Conservation (phyloP, 2,329 filamentous ascomycete species). For the Septoria linicola region DNA sequence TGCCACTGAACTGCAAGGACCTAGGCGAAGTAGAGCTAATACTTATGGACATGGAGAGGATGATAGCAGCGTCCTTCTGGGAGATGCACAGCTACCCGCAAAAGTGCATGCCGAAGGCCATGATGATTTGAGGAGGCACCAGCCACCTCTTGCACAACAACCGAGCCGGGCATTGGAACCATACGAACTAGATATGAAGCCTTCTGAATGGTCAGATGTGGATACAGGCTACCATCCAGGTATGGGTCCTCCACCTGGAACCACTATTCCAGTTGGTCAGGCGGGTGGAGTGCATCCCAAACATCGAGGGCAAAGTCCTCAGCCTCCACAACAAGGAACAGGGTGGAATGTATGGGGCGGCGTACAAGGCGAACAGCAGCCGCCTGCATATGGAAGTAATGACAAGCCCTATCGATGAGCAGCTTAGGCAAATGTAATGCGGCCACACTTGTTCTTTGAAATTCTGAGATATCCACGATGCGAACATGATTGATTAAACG, state of each 20-base stretch:
- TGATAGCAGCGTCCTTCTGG: constrained; percentile 32
- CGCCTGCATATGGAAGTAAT: constrained; percentile 16
- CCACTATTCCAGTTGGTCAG: constrained; percentile 11
- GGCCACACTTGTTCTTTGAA: no score
- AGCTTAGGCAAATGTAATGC: not conserved
- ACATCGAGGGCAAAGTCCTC: constrained; percentile 16
- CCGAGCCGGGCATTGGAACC: not conserved
- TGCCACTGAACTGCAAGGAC: constrained; percentile 29
- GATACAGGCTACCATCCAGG: constrained; percentile 29
- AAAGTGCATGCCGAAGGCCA: not conserved
- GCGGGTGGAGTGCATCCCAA: constrained; percentile 23
- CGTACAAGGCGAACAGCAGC: constrained; percentile 10
- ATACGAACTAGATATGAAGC: constrained; percentile 19
- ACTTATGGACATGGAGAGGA: constrained; percentile 26
- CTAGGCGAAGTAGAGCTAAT: constrained; percentile 16
- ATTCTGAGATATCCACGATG: not conserved
- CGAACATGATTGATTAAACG: no score
- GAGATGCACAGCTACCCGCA: constrained; percentile 24
- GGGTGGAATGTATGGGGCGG: constrained; percentile 24
- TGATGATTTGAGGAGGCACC: not conserved
- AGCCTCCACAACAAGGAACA: not conserved
- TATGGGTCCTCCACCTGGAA: constrained; percentile 21
- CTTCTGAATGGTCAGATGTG: constrained; percentile 17
- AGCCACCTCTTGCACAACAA: not conserved
- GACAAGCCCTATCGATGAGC: constrained; percentile 8